These are phyloP conservation scores for Uronychia binucleata DNA, from an alignment of 73 alveolate species.

Conservation along the genomic window DNA sequence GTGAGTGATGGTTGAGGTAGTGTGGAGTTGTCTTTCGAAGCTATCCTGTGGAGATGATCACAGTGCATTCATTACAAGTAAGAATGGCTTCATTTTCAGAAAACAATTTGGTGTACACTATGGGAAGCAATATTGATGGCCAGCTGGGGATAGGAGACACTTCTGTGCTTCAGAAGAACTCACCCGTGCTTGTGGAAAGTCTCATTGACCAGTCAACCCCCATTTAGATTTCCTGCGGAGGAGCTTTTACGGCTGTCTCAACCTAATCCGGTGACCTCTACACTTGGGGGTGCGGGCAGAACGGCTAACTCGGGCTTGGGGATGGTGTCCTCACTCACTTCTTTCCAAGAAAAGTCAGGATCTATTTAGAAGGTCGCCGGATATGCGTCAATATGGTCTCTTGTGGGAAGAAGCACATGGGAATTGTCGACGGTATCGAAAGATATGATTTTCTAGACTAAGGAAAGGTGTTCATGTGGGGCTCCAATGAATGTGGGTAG, in stretches of 20 bases:
- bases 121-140: conserved; percentile 76
- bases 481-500: conserved; percentile 69
- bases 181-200: conserved; percentile 63
- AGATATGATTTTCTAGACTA: conserved; percentile 1
- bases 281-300: neutral
- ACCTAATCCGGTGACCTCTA: neutral
- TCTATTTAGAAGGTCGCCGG: conserved; percentile 20
- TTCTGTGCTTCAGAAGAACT: conserved; percentile 19
- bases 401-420: conserved; percentile 68
- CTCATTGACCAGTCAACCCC: conserved; percentile 39
- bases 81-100: neutral
- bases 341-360: neutral
- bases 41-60: conserved; percentile 75
- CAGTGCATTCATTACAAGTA: conserved; percentile 59
- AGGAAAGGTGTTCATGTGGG: conserved; percentile 67
- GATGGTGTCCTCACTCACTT: neutral
- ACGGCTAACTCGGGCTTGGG: conserved; percentile 22
- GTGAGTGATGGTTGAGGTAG: no score
- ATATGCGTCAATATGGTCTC: conserved; percentile 8
- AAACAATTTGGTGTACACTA: conserved; percentile 54
- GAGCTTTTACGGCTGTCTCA: neutral
- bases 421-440: conserved; percentile 44
- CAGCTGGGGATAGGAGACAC: conserved; percentile 69
- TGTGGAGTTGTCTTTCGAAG: no score
- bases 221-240: neutral